Conservation (phyloP, 805 yeast species). For the Torulaspora microellipsoides region DNA sequence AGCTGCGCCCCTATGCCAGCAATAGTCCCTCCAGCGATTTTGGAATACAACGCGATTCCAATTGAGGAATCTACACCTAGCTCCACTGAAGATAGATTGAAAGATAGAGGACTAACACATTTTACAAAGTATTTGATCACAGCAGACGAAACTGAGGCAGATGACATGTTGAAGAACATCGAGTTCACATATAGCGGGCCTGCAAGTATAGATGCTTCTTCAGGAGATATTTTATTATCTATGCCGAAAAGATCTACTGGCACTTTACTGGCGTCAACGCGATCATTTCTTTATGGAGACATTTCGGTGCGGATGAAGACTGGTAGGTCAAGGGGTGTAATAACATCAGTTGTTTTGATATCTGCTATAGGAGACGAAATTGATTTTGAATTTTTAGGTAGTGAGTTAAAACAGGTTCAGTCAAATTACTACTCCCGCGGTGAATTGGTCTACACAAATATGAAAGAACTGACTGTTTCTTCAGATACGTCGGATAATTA, state of each 20-base stretch:
- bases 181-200: constrained; percentile 61
- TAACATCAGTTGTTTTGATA: constrained; percentile 75
- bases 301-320: constrained; percentile 63
- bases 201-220: constrained; percentile 44
- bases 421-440: constrained; percentile 81
- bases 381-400: constrained; percentile 84
- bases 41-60: constrained; percentile 13
- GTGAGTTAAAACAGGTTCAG: constrained; percentile 60
- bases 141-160: constrained; percentile 45
- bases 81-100: constrained; percentile 9
- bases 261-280: constrained; percentile 71
- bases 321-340: constrained; percentile 73
- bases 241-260: constrained; percentile 79
- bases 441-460: constrained; percentile 59
- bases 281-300: constrained; percentile 81
- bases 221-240: constrained; percentile 48
- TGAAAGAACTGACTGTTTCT: constrained; percentile 29
- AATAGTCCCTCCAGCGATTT: constrained; percentile 40
- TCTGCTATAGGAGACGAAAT: constrained; percentile 89
- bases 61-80: constrained; percentile 4
- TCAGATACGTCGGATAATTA: constrained; percentile 56
- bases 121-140: constrained; percentile 28
- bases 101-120: constrained; percentile 23
- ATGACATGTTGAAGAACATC: constrained; percentile 55
- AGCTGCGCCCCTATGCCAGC: constrained; percentile 83